These are phyloP conservation scores for Aspergillus cristatus DNA, from an alignment of 495 filamentous ascomycete genomes.

Conservation along the genomic window DNA sequence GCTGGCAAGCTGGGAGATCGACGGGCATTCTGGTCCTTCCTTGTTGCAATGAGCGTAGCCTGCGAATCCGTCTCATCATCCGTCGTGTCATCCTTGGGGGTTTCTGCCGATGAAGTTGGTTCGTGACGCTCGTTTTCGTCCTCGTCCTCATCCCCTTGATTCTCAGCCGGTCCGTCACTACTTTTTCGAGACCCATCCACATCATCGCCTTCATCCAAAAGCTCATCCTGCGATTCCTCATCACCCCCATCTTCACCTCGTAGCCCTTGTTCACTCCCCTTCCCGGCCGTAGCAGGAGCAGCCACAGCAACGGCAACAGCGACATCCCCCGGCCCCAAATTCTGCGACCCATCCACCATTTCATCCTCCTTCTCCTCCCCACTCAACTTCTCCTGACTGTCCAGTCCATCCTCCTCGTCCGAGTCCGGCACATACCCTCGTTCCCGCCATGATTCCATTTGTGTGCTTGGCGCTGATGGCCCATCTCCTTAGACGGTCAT, in stretches of 20 bases:
- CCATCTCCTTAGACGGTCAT: slow-evolving; percentile 34
- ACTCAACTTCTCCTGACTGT: slow-evolving; percentile 19
- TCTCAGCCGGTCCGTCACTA: no score
- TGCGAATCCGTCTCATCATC: neutral
- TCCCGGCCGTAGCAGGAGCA: no score
- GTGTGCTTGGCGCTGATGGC: slow-evolving; percentile 27
- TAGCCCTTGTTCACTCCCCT: no score
- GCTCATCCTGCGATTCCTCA: neutral
- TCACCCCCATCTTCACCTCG: neutral
- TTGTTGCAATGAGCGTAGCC: neutral
- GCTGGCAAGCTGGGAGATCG: slow-evolving; percentile 2
- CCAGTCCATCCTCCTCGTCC: slow-evolving; percentile 47
- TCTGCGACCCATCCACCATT: neutral
- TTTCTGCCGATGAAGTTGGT: neutral
- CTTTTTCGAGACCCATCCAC: no score
- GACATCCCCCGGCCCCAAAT: slow-evolving; percentile 12
- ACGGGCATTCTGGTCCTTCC: neutral
- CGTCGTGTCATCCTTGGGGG: neutral
- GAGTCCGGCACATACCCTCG: slow-evolving; percentile 56
- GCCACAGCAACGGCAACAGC: no score
- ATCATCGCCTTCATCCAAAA: neutral
- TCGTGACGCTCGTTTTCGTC: neutral
- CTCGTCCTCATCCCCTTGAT: neutral
- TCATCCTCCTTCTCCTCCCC: slow-evolving; percentile 4
- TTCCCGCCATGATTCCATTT: slow-evolving; percentile 55